Evolutionary conservation across 257 asterid species (phyloP).

Genomic region (Salvia splendens): DNA sequence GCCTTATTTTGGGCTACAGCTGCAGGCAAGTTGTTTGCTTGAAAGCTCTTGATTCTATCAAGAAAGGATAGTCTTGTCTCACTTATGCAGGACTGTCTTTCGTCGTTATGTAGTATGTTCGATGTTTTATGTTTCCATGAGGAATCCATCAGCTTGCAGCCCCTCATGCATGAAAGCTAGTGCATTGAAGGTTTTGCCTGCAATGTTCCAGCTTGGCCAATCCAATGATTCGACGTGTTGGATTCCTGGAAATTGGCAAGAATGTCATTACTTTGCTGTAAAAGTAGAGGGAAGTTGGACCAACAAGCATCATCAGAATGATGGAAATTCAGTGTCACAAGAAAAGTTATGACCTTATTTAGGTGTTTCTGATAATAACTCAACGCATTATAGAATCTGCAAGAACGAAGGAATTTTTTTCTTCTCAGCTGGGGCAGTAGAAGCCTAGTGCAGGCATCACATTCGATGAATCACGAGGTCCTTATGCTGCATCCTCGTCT

Average conservation of each 20-base stretch:
- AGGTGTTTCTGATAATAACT: neutral
- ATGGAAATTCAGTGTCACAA: neutral
- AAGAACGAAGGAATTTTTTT: slow-evolving; percentile 37
- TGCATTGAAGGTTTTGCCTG: slow-evolving; percentile 48
- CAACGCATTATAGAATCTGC: neutral
- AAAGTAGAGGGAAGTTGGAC: no score
- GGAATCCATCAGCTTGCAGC: slow-evolving; percentile 50
- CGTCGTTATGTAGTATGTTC: slow-evolving; percentile 53
- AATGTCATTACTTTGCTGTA: neutral
- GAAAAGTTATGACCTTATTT: neutral
- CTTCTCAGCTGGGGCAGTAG: slow-evolving; percentile 73
- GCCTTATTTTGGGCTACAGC: neutral
- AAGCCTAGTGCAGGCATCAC: slow-evolving; percentile 61
- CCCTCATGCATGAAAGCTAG: slow-evolving; percentile 62
- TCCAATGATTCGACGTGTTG: slow-evolving; percentile 40
- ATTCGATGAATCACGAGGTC: slow-evolving; percentile 53
- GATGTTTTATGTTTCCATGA: slow-evolving; percentile 70
- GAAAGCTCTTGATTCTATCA: slow-evolving; percentile 29
- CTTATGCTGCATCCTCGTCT: slow-evolving; percentile 55
- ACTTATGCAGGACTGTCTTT: slow-evolving; percentile 58
- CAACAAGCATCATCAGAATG: no score
- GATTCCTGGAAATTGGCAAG: slow-evolving; percentile 43
- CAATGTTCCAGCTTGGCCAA: slow-evolving; percentile 56
- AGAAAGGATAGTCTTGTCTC: slow-evolving; percentile 41
- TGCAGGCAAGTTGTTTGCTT: slow-evolving; percentile 13